Evolutionary conservation across 2,329 filamentous ascomycete genomes (phyloP).

Genomic region (Colletotrichum tofieldiae): DNA sequence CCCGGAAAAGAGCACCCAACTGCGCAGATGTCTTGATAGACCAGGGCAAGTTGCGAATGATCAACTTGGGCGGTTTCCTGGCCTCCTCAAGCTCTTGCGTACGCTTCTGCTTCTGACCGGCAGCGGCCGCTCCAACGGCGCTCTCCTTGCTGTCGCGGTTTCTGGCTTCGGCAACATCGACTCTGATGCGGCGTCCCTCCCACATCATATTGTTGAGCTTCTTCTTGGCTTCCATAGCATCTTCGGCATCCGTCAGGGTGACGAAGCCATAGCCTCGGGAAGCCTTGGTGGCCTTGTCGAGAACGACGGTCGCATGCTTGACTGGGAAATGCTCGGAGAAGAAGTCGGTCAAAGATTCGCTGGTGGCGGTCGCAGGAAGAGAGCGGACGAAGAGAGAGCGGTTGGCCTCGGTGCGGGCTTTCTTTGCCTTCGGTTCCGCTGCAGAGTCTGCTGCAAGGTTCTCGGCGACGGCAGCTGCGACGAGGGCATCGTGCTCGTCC

Average conservation of each 20-base stretch:
- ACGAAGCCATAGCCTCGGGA: conserved; percentile 97
- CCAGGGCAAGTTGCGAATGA: conserved; percentile 96
- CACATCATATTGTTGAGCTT: conserved; percentile 86
- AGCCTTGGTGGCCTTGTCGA: conserved; percentile 86
- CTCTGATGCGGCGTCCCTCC: conserved; percentile 84
- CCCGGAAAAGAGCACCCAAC: conserved; percentile 83
- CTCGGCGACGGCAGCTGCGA: conserved; percentile 40
- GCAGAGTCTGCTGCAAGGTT: conserved; percentile 53
- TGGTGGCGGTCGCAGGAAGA: conserved; percentile 83
- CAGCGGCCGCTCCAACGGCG: conserved; percentile 54
- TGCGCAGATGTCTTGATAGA: conserved; percentile 91
- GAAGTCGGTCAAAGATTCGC: conserved; percentile 85
- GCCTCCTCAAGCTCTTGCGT: conserved; percentile 74
- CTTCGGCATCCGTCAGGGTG: conserved; percentile 94
- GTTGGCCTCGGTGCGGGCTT: conserved; percentile 71
- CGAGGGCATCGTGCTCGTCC: conserved; percentile 39
- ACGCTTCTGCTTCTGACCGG: conserved; percentile 65
- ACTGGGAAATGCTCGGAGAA: conserved; percentile 96
- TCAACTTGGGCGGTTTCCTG: conserved; percentile 79
- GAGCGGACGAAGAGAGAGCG: conserved; percentile 92
- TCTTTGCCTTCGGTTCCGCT: conserved; percentile 60
- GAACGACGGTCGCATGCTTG: conserved; percentile 95
- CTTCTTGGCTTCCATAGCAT: conserved; percentile 85
- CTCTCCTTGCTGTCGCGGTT: conserved; percentile 70
- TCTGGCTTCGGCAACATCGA: conserved; percentile 91